phyloP scores from a whole-genome alignment of 257 asterid species.

The Misopates orontium region DNA sequence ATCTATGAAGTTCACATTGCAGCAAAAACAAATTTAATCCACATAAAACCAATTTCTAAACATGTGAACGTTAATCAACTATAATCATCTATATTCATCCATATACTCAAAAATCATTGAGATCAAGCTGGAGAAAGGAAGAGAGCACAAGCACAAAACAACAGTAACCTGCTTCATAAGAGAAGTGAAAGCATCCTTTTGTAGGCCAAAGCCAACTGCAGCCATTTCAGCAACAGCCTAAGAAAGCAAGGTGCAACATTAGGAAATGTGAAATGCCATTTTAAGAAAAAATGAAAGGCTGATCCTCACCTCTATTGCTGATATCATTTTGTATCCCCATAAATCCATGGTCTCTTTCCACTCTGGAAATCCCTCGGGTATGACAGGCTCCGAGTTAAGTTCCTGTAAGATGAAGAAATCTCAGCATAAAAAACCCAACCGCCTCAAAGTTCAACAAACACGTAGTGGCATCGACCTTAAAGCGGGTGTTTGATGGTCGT shows the following conservation, averaged over 20 bases:
- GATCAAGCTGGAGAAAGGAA: conserved; percentile 19
- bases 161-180: conserved; percentile 82
- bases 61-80: no score
- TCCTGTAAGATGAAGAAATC: conserved; percentile 48
- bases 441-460: conserved; percentile 19
- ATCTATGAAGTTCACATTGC: no score
- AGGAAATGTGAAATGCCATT: conserved; percentile 22
- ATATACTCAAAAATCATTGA: not conserved
- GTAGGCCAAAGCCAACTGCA: conserved; percentile 91
- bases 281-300: conserved; percentile 14
- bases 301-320: conserved; percentile 73
- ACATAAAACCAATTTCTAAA: no score
- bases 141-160: conserved; percentile 14
- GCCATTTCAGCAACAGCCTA: conserved; percentile 99
- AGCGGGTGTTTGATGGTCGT: conserved; percentile 67
- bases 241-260: conserved; percentile 26
- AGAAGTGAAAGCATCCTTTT: conserved; percentile 91
- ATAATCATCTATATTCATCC: not conserved
- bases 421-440: conserved; percentile 30
- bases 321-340: conserved; percentile 94
- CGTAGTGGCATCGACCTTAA: conserved; percentile 54
- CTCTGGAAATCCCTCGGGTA: conserved; percentile 89
- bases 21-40: no score
- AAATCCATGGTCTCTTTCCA: conserved; percentile 94
- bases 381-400: conserved; percentile 92